phyloP scores from a whole-genome alignment of 805 yeast species.

The Candida mattraensis region DNA sequence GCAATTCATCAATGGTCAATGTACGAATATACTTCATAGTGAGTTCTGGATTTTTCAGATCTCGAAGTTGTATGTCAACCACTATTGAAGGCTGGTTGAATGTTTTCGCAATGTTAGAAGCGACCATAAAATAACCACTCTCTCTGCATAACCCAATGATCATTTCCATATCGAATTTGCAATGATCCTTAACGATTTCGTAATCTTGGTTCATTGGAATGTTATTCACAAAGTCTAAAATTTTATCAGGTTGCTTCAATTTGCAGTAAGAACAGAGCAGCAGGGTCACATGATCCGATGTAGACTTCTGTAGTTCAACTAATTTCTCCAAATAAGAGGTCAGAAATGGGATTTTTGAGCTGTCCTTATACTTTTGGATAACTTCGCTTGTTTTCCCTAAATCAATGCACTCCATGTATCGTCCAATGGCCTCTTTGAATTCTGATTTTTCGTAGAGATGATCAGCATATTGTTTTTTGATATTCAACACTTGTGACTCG shows the following conservation, averaged over 20 bases:
- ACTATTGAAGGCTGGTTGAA: constrained; percentile 73
- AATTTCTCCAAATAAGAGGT: constrained; percentile 64
- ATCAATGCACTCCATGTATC: constrained; percentile 53
- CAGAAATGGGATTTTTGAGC: constrained; percentile 65
- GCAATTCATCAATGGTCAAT: constrained; percentile 71
- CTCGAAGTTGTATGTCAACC: constrained; percentile 72
- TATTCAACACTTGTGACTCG: constrained; percentile 35
- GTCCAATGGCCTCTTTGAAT: constrained; percentile 67
- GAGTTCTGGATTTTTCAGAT: constrained; percentile 56
- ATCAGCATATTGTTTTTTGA: constrained; percentile 67
- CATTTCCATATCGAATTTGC: constrained; percentile 63
- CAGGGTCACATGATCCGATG: constrained; percentile 80
- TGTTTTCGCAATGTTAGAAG: constrained; percentile 66
- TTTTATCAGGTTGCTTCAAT: constrained; percentile 57
- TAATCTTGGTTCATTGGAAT: constrained; percentile 35
- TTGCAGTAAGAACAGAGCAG: constrained; percentile 79
- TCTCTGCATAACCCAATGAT: constrained; percentile 73
- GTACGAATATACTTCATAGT: constrained; percentile 68
- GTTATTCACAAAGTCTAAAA: constrained; percentile 53
- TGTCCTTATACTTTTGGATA: constrained; percentile 75
- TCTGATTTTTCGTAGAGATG: constrained; percentile 66
- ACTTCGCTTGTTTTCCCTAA: constrained; percentile 69
- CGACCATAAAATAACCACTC: constrained; percentile 63
- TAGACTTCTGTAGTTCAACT: constrained; percentile 53
- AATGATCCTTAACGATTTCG: constrained; percentile 35